phyloP scores from a whole-genome alignment of 2,329 filamentous ascomycete genomes.

The Fusarium sulawesiense region DNA sequence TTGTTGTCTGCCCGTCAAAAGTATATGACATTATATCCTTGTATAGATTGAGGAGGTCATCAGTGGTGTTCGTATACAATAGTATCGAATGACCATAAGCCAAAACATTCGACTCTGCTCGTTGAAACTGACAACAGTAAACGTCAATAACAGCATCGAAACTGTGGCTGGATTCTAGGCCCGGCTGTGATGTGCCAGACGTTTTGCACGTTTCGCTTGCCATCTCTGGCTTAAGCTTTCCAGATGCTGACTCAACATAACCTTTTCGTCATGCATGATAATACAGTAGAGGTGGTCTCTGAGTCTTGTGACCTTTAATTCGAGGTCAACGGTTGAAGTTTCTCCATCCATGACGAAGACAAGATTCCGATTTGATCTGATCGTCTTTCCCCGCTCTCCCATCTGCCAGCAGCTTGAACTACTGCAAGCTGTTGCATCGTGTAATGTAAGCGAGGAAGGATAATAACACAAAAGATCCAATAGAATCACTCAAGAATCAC shows the following conservation, averaged over 20 bases:
- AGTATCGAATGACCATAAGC: constrained; percentile 1
- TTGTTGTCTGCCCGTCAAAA: background rate
- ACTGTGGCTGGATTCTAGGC: constrained; percentile 14
- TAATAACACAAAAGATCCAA: constrained; percentile 8
- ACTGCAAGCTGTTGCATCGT: constrained; percentile 22
- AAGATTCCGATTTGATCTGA: background rate
- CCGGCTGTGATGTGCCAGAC: background rate
- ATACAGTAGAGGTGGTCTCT: background rate
- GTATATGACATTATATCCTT: background rate
- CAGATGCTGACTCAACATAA: constrained; percentile 29
- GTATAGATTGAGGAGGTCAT: background rate
- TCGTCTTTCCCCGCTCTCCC: constrained; percentile 5
- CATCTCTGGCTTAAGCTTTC: background rate
- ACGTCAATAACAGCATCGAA: background rate
- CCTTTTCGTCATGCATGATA: constrained; percentile 10
- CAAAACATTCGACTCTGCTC: background rate
- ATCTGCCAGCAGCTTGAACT: constrained; percentile 6
- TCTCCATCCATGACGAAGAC: constrained; percentile 26
- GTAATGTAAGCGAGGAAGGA: constrained; percentile 19
- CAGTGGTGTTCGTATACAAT: background rate
- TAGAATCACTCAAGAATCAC: constrained; percentile 6
- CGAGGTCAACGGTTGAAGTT: background rate
- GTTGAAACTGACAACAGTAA: background rate
- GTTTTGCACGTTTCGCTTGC: constrained; percentile 11
- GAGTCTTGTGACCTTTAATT: constrained; percentile 25